Percentiles rank a stretch among this genome's conserved stretches.
Conservation (phyloP, 768 basidiomycete species). For the Inosperma sp. region DNA sequence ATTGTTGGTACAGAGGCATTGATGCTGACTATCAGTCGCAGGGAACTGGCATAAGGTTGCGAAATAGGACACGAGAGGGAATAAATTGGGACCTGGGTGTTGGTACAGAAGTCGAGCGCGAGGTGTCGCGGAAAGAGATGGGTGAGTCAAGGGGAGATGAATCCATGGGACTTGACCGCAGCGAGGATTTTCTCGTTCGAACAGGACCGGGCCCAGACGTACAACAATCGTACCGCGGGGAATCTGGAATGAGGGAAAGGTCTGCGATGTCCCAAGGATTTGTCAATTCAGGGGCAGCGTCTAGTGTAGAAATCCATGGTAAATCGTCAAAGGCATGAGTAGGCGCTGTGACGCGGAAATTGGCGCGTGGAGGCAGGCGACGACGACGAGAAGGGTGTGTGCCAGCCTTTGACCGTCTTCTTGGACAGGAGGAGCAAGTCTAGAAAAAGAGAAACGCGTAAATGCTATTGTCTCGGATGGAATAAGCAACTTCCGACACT, state of each 20-base stretch:
- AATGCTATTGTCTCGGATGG: slow-evolving; percentile 1
- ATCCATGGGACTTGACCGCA: slow-evolving; percentile 46
- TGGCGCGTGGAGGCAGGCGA: slow-evolving; percentile 27
- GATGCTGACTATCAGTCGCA: slow-evolving; percentile 30
- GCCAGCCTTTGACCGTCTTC: slow-evolving; percentile 31
- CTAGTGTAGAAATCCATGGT: slow-evolving; percentile 63
- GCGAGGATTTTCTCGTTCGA: slow-evolving; percentile 51
- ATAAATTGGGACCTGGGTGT: slow-evolving; percentile 39
- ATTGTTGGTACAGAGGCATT: slow-evolving; percentile 24
- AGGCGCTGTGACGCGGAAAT: slow-evolving; percentile 27
- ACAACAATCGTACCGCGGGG: slow-evolving; percentile 13
- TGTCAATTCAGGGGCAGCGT: slow-evolving; percentile 38
- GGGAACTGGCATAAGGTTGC: slow-evolving; percentile 60
- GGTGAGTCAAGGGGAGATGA: slow-evolving; percentile 13
- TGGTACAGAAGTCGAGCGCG: slow-evolving; percentile 21
- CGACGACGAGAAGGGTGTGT: slow-evolving; percentile 27
- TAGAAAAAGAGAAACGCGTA: slow-evolving; percentile 21
- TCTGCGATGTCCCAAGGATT: slow-evolving; percentile 58
- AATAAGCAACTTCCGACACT: slow-evolving; percentile 17
- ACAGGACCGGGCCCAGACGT: slow-evolving; percentile 46
- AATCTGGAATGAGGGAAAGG: slow-evolving; percentile 52
- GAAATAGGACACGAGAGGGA: slow-evolving; percentile 48
- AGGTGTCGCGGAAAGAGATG: slow-evolving; percentile 23
- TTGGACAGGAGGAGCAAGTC: slow-evolving; percentile 29
- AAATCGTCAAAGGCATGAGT: slow-evolving; percentile 52